These are phyloP conservation scores for Tilletiaria anomala DNA, from an alignment of 1,284 basidiomycete species.

Conservation along the genomic window DNA sequence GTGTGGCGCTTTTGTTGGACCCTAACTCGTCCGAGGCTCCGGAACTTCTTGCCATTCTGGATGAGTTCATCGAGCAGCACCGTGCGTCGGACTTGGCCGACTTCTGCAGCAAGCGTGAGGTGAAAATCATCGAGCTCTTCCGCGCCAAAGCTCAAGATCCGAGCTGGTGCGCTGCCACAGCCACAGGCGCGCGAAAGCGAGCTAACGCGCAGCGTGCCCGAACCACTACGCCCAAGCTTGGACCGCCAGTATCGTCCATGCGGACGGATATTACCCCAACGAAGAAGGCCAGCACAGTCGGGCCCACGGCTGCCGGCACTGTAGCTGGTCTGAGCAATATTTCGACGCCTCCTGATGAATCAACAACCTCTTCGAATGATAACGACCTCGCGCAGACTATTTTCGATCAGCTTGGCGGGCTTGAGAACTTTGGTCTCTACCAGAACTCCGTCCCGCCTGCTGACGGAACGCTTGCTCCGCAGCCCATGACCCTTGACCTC, in stretches of 20 bases:
- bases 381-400: slow-evolving; percentile 20
- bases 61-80: slow-evolving; percentile 32
- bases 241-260: no score
- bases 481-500: neutral
- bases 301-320: neutral
- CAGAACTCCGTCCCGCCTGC: neutral
- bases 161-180: slow-evolving; percentile 26
- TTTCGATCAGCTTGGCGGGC: slow-evolving; percentile 22
- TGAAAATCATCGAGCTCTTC: slow-evolving; percentile 35
- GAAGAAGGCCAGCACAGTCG: neutral
- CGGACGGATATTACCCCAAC: no score
- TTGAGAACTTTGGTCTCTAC: slow-evolving; percentile 4
- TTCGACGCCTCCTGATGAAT: neutral
- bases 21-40: slow-evolving; percentile 17
- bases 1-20: slow-evolving; percentile 31
- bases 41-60: slow-evolving; percentile 18
- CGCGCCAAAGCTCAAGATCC: slow-evolving; percentile 26
- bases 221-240: no score
- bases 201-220: no score
- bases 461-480: neutral
- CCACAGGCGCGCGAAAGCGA: slow-evolving; percentile 2
- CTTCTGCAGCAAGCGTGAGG: slow-evolving; percentile 30
- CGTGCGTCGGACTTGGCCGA: slow-evolving; percentile 13
- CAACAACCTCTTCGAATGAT: slow-evolving; percentile 3
- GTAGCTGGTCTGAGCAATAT: slow-evolving; percentile 4